Base-by-base conservation (phyloP, 768 basidiomycete species). In the Rhodosporidiobolus odoratus region DNA sequence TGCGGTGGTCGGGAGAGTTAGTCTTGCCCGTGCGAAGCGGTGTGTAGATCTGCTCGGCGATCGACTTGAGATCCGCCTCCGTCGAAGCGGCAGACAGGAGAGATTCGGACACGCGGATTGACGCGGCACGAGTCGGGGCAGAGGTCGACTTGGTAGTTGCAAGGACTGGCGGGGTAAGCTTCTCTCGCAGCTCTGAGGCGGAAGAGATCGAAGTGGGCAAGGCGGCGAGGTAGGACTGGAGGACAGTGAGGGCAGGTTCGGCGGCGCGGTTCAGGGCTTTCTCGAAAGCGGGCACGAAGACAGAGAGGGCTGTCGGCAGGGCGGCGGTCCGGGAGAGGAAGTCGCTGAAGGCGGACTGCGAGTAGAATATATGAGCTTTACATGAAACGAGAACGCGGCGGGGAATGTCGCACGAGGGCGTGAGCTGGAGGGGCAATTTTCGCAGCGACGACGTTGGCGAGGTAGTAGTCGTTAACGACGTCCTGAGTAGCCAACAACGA, bases 11-110 rank as follows among this genome's bases (percentile, higher is more conserved):
- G 3, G 89, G 84, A 2, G 92, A 91, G 1, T 87, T 81, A 0
- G 92, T 90, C 82, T 96, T 99, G 30, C 91, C 89, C 0, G 87
- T 79, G 75, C 88, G 87, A 2, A 92, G 89, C 0, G 92, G 83
- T n/a, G 82, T 81, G 16, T 92, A 81, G 8, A 92, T 79, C 71
- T 95, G 91, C 15, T 82, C 82, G 3, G 87, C 83, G 17, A 84
- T 81, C 8, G 71, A 16, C 25, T 62, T 54, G 38, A 81, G 80
- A 19, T 82, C 71, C 13, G 73, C 75, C 15, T 74, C 54, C 45
- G 75, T 40, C 3, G 34, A 62, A 10, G 47, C 15, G 3, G 73
- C 58, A 17, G 63, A 32, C 41, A 69, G 68, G 48, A 82, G 75
- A 2, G 75, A 71, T 3, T 37, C 50, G 66, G 80, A 76, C 38